phyloP scores from a whole-genome alignment of 805 yeast genomes.

The Cyberlindnera euphorbiae region DNA sequence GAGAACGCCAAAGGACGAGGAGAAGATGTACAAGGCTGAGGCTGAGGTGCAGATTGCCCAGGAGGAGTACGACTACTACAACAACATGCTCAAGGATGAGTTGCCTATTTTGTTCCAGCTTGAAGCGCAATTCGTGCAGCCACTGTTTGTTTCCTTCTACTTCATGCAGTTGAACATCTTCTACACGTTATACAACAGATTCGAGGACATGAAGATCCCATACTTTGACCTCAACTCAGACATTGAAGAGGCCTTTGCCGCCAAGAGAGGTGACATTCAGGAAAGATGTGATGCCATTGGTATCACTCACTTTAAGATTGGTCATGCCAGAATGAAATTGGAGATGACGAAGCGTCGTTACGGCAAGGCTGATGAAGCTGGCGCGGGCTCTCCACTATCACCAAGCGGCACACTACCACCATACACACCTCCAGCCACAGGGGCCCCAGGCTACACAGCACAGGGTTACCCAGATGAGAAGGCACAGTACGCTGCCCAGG shows the following conservation, averaged over 20 bases:
- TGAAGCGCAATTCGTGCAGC: conserved; percentile 90
- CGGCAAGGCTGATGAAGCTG: conserved; percentile 45
- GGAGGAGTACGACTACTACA: conserved; percentile 94
- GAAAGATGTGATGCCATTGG: conserved; percentile 86
- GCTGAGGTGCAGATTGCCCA: conserved; percentile 87
- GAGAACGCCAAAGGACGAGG: conserved; percentile 84
- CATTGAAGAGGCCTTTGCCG: conserved; percentile 70
- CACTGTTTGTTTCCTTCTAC: conserved; percentile 89
- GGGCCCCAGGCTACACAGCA: conserved; percentile 22
- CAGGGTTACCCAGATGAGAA: conserved; percentile 32
- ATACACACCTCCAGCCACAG: conserved; percentile 30
- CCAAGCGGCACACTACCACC: conserved; percentile 32
- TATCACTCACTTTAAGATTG: conserved; percentile 85
- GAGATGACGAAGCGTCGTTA: conserved; percentile 79
- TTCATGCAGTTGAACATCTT: conserved; percentile 97
- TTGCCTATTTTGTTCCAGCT: conserved; percentile 81
- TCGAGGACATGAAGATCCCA: conserved; percentile 96
- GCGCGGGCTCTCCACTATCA: conserved; percentile 28
- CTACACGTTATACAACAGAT: conserved; percentile 82
- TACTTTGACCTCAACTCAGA: conserved; percentile 86
- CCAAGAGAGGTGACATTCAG: conserved; percentile 86
- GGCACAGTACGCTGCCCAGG: conserved; percentile 27
- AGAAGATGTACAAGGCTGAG: conserved; percentile 81
- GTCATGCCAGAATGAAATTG: conserved; percentile 79
- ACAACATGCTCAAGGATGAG: conserved; percentile 88